phyloP scores from a whole-genome alignment of 2,329 filamentous ascomycete genomes.

The Aspergillus novoparasiticus region DNA sequence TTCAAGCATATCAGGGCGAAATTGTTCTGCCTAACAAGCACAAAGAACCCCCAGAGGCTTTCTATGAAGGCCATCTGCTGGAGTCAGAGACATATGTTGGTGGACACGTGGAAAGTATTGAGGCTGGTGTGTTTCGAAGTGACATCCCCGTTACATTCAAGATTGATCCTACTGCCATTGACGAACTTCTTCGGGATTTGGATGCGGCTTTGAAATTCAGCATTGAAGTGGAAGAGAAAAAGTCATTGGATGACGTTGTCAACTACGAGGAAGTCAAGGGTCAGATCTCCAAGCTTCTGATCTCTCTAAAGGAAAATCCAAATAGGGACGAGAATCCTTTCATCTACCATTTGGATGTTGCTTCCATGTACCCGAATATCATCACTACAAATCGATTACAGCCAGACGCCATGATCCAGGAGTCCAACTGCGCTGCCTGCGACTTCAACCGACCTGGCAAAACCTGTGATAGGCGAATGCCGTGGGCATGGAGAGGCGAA shows the following conservation, averaged over 20 bases:
- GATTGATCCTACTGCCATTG: constrained; percentile 84
- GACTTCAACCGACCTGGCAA: constrained; percentile 98
- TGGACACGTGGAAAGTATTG: constrained; percentile 98
- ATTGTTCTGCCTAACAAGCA: constrained; percentile 98
- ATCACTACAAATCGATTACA: constrained; percentile 99
- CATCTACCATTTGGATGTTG: constrained; percentile 98
- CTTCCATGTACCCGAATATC: constrained; percentile 99
- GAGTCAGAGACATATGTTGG: constrained; percentile 98
- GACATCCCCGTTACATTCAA: constrained; percentile 95
- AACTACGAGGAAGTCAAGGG: constrained; percentile 84
- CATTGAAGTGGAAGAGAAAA: constrained; percentile 80
- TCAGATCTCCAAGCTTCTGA: constrained; percentile 73
- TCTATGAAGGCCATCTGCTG: constrained; percentile 94
- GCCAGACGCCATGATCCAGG: constrained; percentile 97
- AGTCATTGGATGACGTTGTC: constrained; percentile 73
- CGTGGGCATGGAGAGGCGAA: constrained; percentile 98
- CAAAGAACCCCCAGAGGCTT: constrained; percentile 83
- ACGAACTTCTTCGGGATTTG: constrained; percentile 82
- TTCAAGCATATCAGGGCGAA: constrained; percentile 88
- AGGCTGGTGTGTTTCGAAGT: constrained; percentile 92
- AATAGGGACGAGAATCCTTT: constrained; percentile 82
- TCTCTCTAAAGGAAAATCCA: constrained; percentile 75
- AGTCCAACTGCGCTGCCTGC: constrained; percentile 93
- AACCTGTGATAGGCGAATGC: constrained; percentile 90
- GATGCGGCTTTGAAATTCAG: constrained; percentile 89